Conservation (phyloP, 257 asterid species). For the Paulownia fortunei region DNA sequence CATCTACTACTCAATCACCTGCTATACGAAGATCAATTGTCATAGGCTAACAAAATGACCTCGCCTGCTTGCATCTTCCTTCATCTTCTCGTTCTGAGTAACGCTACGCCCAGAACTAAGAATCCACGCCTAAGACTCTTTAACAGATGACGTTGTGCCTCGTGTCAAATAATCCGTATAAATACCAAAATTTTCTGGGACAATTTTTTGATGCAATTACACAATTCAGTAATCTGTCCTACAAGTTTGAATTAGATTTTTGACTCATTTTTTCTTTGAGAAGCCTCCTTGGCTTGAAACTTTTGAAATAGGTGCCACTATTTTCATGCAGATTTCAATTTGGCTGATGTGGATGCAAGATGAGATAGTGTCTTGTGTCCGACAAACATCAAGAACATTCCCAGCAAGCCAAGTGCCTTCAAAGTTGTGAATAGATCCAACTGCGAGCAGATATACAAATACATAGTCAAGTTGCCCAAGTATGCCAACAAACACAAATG, state of each 20-base stretch:
- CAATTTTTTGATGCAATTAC: constrained; percentile 13
- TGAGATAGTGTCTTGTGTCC: constrained; percentile 79
- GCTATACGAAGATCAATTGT: no score
- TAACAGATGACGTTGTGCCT: not conserved
- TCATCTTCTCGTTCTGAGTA: not conserved
- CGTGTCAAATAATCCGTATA: not conserved
- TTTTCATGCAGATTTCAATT: constrained; percentile 65
- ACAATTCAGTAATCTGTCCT: constrained; percentile 26
- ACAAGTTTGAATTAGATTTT: constrained; percentile 27
- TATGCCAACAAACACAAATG: not conserved
- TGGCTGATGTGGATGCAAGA: constrained; percentile 60
- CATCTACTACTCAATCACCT: no score
- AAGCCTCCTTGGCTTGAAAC: not conserved
- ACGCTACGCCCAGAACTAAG: not conserved
- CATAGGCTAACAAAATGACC: no score
- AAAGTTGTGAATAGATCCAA: constrained; percentile 74
- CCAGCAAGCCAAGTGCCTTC: constrained; percentile 71
- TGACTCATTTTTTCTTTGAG: constrained; percentile 17
- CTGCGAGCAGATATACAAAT: constrained; percentile 46
- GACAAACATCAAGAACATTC: constrained; percentile 64
- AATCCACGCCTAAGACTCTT: not conserved
- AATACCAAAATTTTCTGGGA: constrained; percentile 11
- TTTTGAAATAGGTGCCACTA: not conserved
- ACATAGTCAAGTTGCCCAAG: not conserved
- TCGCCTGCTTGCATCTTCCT: not conserved